A percentile compares a stretch with the other conserved stretches of the same genome.
Evolutionary conservation across 768 basidiomycete genomes (phyloP).

Genomic region (Phaeotremella fagi): DNA sequence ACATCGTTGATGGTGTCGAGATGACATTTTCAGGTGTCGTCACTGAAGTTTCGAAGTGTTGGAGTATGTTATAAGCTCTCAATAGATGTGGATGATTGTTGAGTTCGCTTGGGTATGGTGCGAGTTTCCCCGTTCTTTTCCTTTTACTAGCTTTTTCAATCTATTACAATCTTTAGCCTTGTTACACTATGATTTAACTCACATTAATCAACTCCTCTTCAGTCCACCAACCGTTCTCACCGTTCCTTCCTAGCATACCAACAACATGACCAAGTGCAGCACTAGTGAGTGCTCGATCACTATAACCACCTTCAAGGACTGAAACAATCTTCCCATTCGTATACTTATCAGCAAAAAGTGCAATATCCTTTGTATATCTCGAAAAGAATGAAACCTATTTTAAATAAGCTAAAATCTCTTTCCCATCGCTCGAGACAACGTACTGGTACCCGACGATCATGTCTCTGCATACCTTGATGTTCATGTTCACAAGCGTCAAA

Average conservation of each 20-base stretch:
- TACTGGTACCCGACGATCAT: slow-evolving; percentile 76
- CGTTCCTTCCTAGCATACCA: slow-evolving; percentile 54
- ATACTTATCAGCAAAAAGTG: slow-evolving; percentile 60
- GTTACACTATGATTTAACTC: slow-evolving; percentile 6
- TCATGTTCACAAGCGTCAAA: slow-evolving; percentile 96
- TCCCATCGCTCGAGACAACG: background rate
- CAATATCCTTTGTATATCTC: slow-evolving; percentile 70
- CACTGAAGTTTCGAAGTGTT: slow-evolving; percentile 24
- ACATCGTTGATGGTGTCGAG: background rate
- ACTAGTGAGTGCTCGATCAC: slow-evolving; percentile 77
- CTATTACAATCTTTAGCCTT: slow-evolving; percentile 7
- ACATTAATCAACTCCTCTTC: slow-evolving; percentile 31
- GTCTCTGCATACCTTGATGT: slow-evolving; percentile 81
- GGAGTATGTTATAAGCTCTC: slow-evolving; percentile 30
- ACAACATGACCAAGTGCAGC: slow-evolving; percentile 75
- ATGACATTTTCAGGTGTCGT: background rate
- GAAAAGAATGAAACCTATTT: slow-evolving; percentile 69
- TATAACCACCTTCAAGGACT: slow-evolving; percentile 93
- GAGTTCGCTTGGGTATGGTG: slow-evolving; percentile 31
- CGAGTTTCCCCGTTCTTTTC: slow-evolving; percentile 37
- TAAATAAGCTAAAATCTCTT: background rate
- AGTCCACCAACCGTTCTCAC: slow-evolving; percentile 30
- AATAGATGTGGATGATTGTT: slow-evolving; percentile 17
- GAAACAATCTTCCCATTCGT: slow-evolving; percentile 71
- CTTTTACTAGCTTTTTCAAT: slow-evolving; percentile 43